A percentile compares a stretch with the other conserved stretches of the same genome.
Evolutionary conservation across 106 monocot genomes (phyloP).

Genomic region (Ottelia alismoides): DNA sequence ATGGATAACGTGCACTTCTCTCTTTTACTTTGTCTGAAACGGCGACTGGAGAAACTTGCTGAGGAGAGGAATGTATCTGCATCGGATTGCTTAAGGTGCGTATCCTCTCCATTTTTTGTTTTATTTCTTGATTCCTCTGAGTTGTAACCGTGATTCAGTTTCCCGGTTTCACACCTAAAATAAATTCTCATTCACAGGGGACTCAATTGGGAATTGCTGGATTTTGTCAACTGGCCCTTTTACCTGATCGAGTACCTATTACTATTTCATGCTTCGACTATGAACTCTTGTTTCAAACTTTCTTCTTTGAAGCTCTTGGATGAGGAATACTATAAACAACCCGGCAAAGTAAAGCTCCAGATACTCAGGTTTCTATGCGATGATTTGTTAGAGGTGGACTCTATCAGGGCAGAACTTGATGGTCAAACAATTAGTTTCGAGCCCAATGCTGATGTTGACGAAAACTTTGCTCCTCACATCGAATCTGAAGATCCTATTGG

Average conservation of each 20-base stretch:
- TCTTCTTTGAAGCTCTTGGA: constrained; percentile 39
- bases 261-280: constrained; percentile 21
- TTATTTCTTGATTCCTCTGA: neutral
- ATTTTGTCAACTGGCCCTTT: constrained; percentile 79
- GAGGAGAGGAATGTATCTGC: constrained; percentile 57
- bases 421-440: constrained; percentile 33
- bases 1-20: constrained; percentile 86
- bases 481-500: constrained; percentile 1
- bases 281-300: constrained; percentile 41
- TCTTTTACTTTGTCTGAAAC: constrained; percentile 58
- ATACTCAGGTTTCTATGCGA: constrained; percentile 80
- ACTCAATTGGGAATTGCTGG: constrained; percentile 84
- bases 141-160: neutral
- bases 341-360: constrained; percentile 64
- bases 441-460: constrained; percentile 17
- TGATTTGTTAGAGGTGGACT: constrained; percentile 66
- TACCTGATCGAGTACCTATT: constrained; percentile 70
- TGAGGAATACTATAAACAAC: constrained; percentile 69
- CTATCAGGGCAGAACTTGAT: constrained; percentile 56
- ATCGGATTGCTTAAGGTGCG: constrained; percentile 70
- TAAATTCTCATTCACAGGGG: constrained; percentile 26
- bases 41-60: constrained; percentile 53
- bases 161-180: neutral
- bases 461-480: constrained; percentile 1
- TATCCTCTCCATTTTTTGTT: constrained; percentile 1